Percentiles rank a stretch among this genome's conserved stretches.
These are phyloP conservation scores for Drechslerella dactyloides DNA, from an alignment of 2,329 filamentous ascomycete species.

Conservation along the genomic window DNA sequence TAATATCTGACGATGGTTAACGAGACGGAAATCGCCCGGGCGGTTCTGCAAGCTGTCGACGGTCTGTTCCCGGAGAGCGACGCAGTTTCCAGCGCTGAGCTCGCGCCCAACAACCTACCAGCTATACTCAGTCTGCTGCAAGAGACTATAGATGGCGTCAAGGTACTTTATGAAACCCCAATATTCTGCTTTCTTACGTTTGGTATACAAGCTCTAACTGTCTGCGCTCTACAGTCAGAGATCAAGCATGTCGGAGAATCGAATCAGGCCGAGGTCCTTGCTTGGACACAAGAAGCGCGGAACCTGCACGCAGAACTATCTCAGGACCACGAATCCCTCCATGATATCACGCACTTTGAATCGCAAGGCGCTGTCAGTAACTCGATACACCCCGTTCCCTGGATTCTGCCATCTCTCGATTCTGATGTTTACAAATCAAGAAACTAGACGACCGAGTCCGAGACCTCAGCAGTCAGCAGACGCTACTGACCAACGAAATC, in stretches of 20 bases:
- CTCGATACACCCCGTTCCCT: background rate
- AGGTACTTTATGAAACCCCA: constrained; percentile 22
- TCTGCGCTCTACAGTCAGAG: constrained; percentile 49
- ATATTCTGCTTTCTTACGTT: background rate
- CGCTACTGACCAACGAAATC: constrained; percentile 52
- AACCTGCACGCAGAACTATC: constrained; percentile 52
- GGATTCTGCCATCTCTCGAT: background rate
- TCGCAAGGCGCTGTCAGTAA: constrained; percentile 41
- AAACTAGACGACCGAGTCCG: constrained; percentile 50
- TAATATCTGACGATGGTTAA: constrained; percentile 19
- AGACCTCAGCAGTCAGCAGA: constrained; percentile 51
- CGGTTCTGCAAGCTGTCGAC: constrained; percentile 45
- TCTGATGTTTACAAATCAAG: constrained; percentile 49
- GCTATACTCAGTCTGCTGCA: constrained; percentile 51
- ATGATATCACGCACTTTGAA: constrained; percentile 38
- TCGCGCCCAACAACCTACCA: constrained; percentile 51
- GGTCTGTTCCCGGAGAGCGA: constrained; percentile 46
- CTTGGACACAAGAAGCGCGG: constrained; percentile 53
- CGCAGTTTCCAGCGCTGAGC: constrained; percentile 49
- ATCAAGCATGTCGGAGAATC: constrained; percentile 52
- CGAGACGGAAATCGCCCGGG: constrained; percentile 37
- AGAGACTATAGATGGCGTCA: constrained; percentile 50
- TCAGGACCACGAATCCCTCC: constrained; percentile 33
- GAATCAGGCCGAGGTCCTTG: constrained; percentile 51
- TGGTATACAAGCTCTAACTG: background rate